Conservation (phyloP, 768 basidiomycete species). For the Auricularia sp. region DNA sequence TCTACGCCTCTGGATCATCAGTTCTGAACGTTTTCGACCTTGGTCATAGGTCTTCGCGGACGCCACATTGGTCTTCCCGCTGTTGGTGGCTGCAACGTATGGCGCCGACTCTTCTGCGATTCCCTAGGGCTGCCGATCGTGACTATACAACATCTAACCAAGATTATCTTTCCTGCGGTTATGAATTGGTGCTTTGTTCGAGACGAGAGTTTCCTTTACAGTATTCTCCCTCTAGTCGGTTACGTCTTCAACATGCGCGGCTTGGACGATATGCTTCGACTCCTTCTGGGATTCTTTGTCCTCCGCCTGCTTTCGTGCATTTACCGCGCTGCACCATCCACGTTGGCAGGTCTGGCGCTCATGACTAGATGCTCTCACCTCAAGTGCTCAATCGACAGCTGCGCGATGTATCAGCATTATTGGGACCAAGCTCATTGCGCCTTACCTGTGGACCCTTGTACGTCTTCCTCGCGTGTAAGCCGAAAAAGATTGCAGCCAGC, state of each 20-base stretch:
- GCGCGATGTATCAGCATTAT: background rate
- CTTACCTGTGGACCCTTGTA: slow-evolving; percentile 2
- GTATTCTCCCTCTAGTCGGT: too few species aligned
- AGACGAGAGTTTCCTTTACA: too few species aligned
- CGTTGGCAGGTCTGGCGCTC: too few species aligned
- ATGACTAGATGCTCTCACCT: background rate
- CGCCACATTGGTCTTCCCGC: slow-evolving; percentile 90
- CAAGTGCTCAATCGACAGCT: background rate
- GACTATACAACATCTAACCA: too few species aligned
- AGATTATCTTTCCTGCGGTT: too few species aligned
- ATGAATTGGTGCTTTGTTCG: too few species aligned
- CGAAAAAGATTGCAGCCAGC: slow-evolving; percentile 4
- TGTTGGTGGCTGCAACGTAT: slow-evolving; percentile 92
- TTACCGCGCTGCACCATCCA: too few species aligned
- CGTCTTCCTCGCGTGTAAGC: background rate
- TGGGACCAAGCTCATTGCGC: background rate
- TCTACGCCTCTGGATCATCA: background rate
- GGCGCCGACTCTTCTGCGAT: slow-evolving; percentile 24
- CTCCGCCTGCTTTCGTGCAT: background rate
- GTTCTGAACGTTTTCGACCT: background rate
- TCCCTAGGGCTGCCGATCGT: too few species aligned
- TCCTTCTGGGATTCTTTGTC: background rate
- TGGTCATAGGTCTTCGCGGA: slow-evolving; percentile 70
- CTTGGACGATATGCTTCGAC: background rate
- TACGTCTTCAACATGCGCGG: background rate